Percentiles rank a stretch among this genome's conserved stretches.
Evolutionary conservation across 139 green algal genomes (phyloP).

Genomic region (Tetradesmus obliquus): DNA sequence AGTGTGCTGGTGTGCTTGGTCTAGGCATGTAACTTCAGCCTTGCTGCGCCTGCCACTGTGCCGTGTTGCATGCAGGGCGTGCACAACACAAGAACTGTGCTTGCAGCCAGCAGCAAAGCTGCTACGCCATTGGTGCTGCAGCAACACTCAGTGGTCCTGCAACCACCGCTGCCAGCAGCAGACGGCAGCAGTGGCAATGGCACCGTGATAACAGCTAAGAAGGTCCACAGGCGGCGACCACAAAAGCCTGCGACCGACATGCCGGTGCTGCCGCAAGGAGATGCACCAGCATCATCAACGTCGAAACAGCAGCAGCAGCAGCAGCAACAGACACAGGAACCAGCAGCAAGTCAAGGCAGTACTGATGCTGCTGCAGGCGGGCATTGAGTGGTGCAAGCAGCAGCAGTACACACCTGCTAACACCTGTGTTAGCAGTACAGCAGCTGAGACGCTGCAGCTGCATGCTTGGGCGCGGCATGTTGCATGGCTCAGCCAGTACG

Average conservation of each 20-base stretch:
- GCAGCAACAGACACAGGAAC: background rate
- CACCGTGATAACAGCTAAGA: background rate
- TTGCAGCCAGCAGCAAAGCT: constrained; percentile 16
- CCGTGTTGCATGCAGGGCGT: constrained; percentile 6
- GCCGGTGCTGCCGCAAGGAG: background rate
- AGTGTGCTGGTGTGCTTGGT: background rate
- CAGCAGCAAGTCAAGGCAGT: background rate
- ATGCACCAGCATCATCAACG: background rate
- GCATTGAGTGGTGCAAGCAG: background rate
- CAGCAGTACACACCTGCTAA: background rate
- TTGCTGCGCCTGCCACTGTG: background rate
- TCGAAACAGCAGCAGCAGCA: background rate
- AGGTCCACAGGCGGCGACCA: constrained; percentile 10
- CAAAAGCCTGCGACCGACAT: background rate
- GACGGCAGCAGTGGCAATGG: background rate
- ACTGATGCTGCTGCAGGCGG: background rate
- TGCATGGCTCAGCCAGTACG: too few relatives aligned
- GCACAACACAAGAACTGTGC: constrained; percentile 12
- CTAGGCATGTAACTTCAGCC: background rate
- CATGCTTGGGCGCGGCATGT: too few relatives aligned
- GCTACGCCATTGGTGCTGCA: background rate
- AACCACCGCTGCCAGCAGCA: background rate
- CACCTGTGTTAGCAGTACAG: background rate
- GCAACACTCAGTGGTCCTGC: background rate
- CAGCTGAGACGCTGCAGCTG: too few relatives aligned